phyloP scores from a whole-genome alignment of 768 basidiomycete genomes.

The Mycena metata region DNA sequence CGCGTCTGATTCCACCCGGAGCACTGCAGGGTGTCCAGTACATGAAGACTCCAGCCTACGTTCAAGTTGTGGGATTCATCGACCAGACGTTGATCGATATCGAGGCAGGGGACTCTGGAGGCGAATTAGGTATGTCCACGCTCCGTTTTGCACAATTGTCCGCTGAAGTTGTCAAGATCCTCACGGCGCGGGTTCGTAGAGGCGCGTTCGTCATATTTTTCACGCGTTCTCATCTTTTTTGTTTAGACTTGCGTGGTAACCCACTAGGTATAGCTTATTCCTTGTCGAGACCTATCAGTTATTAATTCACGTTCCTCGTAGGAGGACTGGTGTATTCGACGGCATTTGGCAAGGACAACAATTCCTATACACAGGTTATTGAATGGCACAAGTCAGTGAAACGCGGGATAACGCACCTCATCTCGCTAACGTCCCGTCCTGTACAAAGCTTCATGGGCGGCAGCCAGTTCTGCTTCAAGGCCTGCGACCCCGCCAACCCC shows the following conservation, averaged over 20 bases:
- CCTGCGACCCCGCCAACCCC: constrained; percentile 71
- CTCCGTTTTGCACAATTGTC: constrained; percentile 55
- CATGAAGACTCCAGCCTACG: constrained; percentile 69
- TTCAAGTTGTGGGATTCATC: constrained; percentile 73
- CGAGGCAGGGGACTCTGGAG: constrained; percentile 68
- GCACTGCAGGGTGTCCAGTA: constrained; percentile 76
- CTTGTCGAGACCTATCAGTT: too few relatives aligned
- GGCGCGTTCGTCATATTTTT: constrained; percentile 11
- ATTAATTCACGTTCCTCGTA: too few relatives aligned
- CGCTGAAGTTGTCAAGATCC: constrained; percentile 54
- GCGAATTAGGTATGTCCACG: constrained; percentile 81
- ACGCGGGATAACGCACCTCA: not conserved
- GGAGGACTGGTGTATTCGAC: constrained; percentile 79
- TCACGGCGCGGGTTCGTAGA: constrained; percentile 71
- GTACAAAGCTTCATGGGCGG: constrained; percentile 76
- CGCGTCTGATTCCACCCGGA: constrained; percentile 79
- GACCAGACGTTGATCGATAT: constrained; percentile 74
- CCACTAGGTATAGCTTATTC: constrained; percentile 54
- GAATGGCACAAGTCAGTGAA: constrained; percentile 78
- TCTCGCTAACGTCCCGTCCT: not conserved
- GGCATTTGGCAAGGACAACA: constrained; percentile 58
- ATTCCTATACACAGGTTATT: constrained; percentile 64
- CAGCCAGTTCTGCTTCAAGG: constrained; percentile 75
- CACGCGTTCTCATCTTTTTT: not conserved
- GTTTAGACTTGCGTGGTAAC: constrained; percentile 67